phyloP scores from a whole-genome alignment of 2,329 filamentous ascomycete genomes.

The Periconia sp. region DNA sequence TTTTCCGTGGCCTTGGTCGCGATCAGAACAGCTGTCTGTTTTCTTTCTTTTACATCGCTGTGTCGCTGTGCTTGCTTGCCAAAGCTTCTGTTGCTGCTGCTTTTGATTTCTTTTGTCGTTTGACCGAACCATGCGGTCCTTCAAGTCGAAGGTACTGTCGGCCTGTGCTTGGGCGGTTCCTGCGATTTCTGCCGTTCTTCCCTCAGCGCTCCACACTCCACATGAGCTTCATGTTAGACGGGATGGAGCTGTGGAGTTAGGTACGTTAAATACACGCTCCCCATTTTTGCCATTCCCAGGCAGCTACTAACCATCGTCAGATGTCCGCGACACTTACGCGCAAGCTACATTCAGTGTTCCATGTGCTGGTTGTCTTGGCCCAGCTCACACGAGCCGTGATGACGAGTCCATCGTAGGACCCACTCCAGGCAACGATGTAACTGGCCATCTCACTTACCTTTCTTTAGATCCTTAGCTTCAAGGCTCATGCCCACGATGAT shows the following conservation, averaged over 20 bases:
- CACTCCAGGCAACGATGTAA: conserved; percentile 36
- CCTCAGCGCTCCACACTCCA: neutral
- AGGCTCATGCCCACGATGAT: conserved; percentile 40
- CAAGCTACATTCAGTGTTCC: conserved; percentile 48
- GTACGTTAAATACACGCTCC: conserved; percentile 28
- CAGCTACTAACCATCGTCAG: conserved; percentile 36
- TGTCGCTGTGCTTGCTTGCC: conserved; percentile 16
- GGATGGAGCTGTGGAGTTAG: conserved; percentile 29
- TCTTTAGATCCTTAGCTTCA: conserved; percentile 45
- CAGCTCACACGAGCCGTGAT: conserved; percentile 38
- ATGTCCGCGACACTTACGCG: conserved; percentile 37
- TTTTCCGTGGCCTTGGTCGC: conserved; percentile 10
- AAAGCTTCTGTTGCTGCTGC: conserved; percentile 14
- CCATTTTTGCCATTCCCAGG: conserved; percentile 30
- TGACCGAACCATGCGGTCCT: conserved; percentile 28
- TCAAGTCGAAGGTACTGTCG: conserved; percentile 34
- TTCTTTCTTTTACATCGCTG: conserved; percentile 11
- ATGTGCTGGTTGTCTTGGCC: conserved; percentile 46
- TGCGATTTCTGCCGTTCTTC: conserved; percentile 31
- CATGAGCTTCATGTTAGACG: conserved; percentile 18
- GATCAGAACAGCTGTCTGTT: conserved; percentile 21
- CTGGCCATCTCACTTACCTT: conserved; percentile 27
- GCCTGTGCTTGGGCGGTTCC: conserved; percentile 32
- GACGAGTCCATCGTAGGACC: conserved; percentile 46
- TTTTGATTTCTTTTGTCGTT: conserved; percentile 9